Base-by-base conservation (phyloP, 179 eudicot species). In the Spergularia azorica region DNA sequence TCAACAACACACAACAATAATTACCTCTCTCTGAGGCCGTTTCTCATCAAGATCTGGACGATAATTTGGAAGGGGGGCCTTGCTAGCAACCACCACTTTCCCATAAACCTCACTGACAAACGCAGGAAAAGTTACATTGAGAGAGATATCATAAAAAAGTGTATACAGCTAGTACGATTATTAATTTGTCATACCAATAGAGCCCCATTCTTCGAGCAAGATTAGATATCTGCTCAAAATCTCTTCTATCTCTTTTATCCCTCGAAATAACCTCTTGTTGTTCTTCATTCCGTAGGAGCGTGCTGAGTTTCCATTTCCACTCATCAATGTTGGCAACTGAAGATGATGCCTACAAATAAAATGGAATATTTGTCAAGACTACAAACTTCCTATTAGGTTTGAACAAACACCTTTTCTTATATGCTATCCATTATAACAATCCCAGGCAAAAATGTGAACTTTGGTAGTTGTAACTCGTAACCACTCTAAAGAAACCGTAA, bases 21-120 rank as follows among this genome's bases (percentile, higher is more conserved):
- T 73, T 86, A 96, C 99, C 98, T 96, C 99, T 82, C 99, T 91
- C 83, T 96, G 99, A 38, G 99, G 99, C 69, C 99, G 92, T 77
- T 91, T 96, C 86, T 96, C 98, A 81, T 96, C 99, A 82, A 96
- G 94, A 89, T 96, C 98, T 51, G 98, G 97, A 63, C 99, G 88
- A 81, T 96, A 96, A 80, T 94, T 93, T 69, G 98, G 99, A 83
- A 96, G 97, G 76, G 99, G 99, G 60, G 86, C 91, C 87, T 96
- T 94, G 88, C 99, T 96, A 55, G 92, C 98, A 80, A 96, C 99
- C 68, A 96, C 82, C 80, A 87, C 96, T 85, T 96, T 96, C 73
- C 98, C 99, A 78, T 94, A 96, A 36, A 88, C 56, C 76, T 90
- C 93, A 84, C 99, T 95, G 63, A 75, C 18, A 74, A 12, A 74